phyloP scores from a whole-genome alignment of 148 eudicot genomes.

The Arctostaphylos glauca region DNA sequence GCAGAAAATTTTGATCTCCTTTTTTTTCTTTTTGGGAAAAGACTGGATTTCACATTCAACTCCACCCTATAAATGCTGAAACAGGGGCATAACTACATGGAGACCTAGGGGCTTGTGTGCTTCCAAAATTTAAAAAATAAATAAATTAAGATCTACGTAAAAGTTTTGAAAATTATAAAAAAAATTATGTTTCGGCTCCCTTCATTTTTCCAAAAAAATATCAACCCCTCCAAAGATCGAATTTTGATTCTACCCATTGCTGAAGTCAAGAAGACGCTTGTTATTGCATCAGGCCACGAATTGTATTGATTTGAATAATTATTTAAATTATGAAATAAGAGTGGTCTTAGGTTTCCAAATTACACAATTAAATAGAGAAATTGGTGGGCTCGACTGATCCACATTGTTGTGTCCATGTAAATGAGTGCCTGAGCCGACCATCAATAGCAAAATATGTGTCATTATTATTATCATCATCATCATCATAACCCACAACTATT shows the following conservation, averaged over 20 bases:
- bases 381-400: slow-evolving; percentile 11
- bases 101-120: no score
- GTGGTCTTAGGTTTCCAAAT: not conserved
- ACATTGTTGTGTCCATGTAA: not conserved
- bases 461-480: not conserved
- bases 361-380: not conserved
- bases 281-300: not conserved
- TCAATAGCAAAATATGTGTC: not conserved
- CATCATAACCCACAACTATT: not conserved
- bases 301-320: not conserved
- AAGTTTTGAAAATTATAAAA: no score
- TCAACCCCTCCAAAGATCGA: no score
- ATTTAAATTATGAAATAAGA: not conserved
- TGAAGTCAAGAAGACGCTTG: not conserved
- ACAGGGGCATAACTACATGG: no score
- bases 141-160: no score
- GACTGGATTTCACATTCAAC: no score
- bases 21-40: no score
- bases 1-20: not conserved
- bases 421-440: slow-evolving; percentile 3
- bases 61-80: no score
- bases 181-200: no score
- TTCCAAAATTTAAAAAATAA: no score
- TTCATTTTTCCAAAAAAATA: no score
- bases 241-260: no score